Evolutionary conservation across 2,329 filamentous ascomycete genomes (phyloP).

Genomic region (Trichoderma breve): DNA sequence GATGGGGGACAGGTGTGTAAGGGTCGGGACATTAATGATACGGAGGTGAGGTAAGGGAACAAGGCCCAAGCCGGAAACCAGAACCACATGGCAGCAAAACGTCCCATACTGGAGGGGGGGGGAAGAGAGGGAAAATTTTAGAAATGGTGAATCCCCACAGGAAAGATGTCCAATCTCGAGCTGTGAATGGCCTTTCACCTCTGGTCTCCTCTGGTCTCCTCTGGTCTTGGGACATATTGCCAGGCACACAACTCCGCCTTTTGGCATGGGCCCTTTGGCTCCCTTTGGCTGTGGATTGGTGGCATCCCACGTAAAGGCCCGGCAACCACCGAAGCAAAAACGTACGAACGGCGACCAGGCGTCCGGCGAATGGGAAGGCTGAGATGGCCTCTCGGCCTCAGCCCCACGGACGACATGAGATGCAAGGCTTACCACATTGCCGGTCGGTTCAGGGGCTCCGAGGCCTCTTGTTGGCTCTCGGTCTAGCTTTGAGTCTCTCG

Average conservation of each 20-base stretch:
- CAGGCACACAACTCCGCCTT: constrained; percentile 17
- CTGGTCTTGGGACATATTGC: not conserved
- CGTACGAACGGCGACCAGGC: constrained; percentile 7
- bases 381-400: constrained; percentile 15
- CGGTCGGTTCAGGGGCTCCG: constrained; percentile 20
- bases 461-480: constrained; percentile 13
- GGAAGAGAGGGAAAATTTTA: not conserved
- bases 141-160: constrained; percentile 14
- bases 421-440: constrained; percentile 19
- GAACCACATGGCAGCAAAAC: constrained; percentile 15
- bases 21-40: constrained; percentile 7
- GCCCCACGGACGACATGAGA: constrained; percentile 17
- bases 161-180: constrained; percentile 17
- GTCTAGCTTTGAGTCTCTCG: not conserved
- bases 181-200: not conserved
- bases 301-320: constrained; percentile 4
- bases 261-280: not conserved
- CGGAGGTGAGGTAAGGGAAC: constrained; percentile 7
- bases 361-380: constrained; percentile 20
- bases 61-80: not conserved
- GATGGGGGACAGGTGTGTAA: constrained; percentile 5
- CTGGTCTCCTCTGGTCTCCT: not conserved
- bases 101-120: constrained; percentile 1
- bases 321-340: constrained; percentile 17
- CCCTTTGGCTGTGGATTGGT: constrained; percentile 8